Conservation (phyloP, 805 yeast species). For the Yarrowia sp. region DNA sequence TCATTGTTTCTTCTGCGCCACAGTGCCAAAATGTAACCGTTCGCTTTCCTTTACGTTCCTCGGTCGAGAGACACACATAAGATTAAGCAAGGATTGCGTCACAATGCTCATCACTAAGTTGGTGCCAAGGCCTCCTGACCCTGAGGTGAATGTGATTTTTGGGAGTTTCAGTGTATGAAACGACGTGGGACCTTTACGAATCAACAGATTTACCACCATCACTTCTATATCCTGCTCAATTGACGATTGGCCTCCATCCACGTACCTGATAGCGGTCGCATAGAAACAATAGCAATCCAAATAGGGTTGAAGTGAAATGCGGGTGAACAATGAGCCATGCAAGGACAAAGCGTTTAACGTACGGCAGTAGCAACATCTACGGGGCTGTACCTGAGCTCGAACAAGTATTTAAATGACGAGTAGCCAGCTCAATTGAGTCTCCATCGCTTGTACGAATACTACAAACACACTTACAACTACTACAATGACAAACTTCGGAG, state of each 20-base stretch:
- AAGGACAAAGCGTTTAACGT: conserved; percentile 17
- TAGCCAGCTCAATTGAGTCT: background rate
- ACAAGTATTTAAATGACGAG: conserved; percentile 10
- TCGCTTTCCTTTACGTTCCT: conserved; percentile 6
- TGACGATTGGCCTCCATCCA: too few relatives aligned
- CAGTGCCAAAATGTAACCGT: background rate
- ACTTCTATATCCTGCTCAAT: background rate
- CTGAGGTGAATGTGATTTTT: background rate
- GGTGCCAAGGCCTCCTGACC: conserved; percentile 31
- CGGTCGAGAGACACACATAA: conserved; percentile 16
- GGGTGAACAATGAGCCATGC: conserved; percentile 34
- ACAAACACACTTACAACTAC: conserved; percentile 5
- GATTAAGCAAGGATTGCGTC: conserved; percentile 37
- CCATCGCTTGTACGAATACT: background rate
- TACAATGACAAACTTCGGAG: conserved; percentile 3
- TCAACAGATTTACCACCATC: background rate
- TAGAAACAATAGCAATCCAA: conserved; percentile 16
- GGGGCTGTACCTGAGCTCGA: conserved; percentile 23
- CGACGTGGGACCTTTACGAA: background rate
- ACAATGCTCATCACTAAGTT: conserved; percentile 12
- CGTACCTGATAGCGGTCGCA: background rate
- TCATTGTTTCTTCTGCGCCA: conserved; percentile 29
- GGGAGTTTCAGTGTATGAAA: too few relatives aligned
- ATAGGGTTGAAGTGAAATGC: conserved; percentile 32
- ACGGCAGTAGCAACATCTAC: conserved; percentile 24